Percentiles rank a stretch among this genome's conserved stretches.
Conservation (phyloP, 352 stramenopile species). For the Nothophytophthora sp. region DNA sequence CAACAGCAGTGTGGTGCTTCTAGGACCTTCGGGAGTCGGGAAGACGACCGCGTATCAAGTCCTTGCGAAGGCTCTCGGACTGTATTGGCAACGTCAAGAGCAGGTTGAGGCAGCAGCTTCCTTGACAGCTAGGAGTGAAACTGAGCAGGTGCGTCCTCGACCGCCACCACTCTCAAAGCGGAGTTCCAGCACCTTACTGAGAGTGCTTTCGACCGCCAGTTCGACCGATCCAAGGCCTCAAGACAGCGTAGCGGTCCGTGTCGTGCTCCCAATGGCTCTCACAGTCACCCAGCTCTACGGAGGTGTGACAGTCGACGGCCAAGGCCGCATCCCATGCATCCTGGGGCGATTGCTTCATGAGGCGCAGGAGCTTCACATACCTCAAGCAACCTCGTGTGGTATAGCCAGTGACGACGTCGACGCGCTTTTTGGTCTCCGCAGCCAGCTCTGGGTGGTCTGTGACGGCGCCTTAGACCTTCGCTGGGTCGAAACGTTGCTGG, state of each 20-base stretch:
- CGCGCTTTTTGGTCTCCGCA: constrained; percentile 5
- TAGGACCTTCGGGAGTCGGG: constrained; percentile 27
- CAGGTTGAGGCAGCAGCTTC: not conserved
- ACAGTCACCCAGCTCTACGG: constrained; percentile 54
- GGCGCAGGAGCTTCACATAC: constrained; percentile 27
- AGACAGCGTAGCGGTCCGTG: constrained; percentile 10
- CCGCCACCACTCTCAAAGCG: constrained; percentile 2
- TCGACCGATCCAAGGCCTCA: not conserved
- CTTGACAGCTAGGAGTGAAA: not conserved
- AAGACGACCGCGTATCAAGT: constrained; percentile 43
- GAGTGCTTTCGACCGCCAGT: too few relatives aligned
- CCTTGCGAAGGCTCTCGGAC: constrained; percentile 25
- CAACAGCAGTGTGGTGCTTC: constrained; percentile 22
- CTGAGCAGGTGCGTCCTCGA: not conserved
- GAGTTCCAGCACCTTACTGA: constrained; percentile 8
- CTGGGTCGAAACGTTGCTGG: constrained; percentile 46
- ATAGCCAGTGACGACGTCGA: not conserved
- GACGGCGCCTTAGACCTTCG: constrained; percentile 36
- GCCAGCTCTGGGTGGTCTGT: constrained; percentile 46
- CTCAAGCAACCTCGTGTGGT: not conserved
- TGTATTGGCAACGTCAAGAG: constrained; percentile 7
- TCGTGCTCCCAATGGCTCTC: constrained; percentile 41
- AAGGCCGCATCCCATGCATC: constrained; percentile 37
- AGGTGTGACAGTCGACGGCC: constrained; percentile 29
- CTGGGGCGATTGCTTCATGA: constrained; percentile 32